Base-by-base conservation (phyloP, 1,284 basidiomycete species). In the Puccinia hordei region DNA sequence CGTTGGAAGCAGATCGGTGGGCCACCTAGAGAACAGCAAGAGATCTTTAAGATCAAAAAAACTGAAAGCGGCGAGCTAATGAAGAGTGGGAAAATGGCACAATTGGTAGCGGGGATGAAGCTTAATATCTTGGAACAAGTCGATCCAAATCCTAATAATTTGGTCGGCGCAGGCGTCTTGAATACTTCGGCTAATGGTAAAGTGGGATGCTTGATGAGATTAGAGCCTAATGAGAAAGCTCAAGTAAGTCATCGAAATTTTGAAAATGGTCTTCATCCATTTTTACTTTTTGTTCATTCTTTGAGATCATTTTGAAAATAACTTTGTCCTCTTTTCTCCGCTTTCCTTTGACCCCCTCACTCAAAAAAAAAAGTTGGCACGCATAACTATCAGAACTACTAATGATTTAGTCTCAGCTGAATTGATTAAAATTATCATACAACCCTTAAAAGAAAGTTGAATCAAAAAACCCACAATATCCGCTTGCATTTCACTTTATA, bases 1-100 rank as follows among this genome's bases (percentile, higher is more conserved):
- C 89, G 97, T 76, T 99, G 97, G 97, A 94, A 94, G 86, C 88
- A 98, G 84, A 98, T 99, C 81, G 96, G 96, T 24, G 95, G 94
- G 0, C 89, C 95, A 38, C 94, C 95, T 33, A 89, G 95, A 78
- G 97, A 99, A 87, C 90, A 92, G 24, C 97, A 99, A 86, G 87
- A 87, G 81, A 90, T 99, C 82, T 97, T 98, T 87, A 90, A 92
- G 0, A 91, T 98, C 83, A 87, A 88, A 61, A 87, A 97, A 38
- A 89, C 90, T 53, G 87, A 87, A 10, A 85, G 87, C 2, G 69
- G 69, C 22, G 35, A 71, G 0, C 22, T 76, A 59, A 66, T 69
- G 35, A 57, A 38, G 38, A 92, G 92, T 5, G 89, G 92, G 72
- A 91, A 90, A 85, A 89, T 97, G 84, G 88, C 89, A 51, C 90